A percentile compares a stretch with the other conserved stretches of the same genome.
Conservation (phyloP, 2,329 filamentous ascomycete species). For the Alternaria brassicae region DNA sequence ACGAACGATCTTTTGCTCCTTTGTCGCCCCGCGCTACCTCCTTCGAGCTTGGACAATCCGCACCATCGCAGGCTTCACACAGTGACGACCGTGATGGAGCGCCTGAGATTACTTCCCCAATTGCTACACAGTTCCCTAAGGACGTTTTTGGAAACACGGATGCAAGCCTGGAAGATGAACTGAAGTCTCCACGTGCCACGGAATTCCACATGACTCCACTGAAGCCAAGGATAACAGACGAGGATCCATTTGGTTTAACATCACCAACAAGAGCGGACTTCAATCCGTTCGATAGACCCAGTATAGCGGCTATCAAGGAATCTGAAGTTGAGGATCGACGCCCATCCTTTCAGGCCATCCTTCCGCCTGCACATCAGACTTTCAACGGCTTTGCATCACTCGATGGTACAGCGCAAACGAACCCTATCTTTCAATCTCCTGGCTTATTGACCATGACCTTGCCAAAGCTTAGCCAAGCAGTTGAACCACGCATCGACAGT, state of each 20-base stretch:
- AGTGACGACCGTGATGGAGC: slow-evolving; percentile 5
- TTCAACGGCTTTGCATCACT: slow-evolving; percentile 47
- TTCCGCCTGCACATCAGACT: slow-evolving; percentile 43
- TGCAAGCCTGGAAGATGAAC: slow-evolving; percentile 47
- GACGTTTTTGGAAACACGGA: slow-evolving; percentile 35
- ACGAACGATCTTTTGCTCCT: slow-evolving; percentile 26
- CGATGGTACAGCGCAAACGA: slow-evolving; percentile 43
- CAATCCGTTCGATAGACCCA: slow-evolving; percentile 36
- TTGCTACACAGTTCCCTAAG: slow-evolving; percentile 47
- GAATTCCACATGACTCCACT: slow-evolving; percentile 51
- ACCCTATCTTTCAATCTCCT: slow-evolving; percentile 27
- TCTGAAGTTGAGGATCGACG: slow-evolving; percentile 35
- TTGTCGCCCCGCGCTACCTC: slow-evolving; percentile 29
- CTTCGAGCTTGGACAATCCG: slow-evolving; percentile 20
- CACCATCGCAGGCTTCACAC: neutral
- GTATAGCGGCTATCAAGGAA: slow-evolving; percentile 24
- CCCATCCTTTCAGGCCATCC: slow-evolving; percentile 48
- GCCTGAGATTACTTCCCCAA: slow-evolving; percentile 48
- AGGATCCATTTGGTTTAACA: slow-evolving; percentile 48
- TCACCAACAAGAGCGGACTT: slow-evolving; percentile 55
- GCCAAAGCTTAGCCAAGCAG: slow-evolving; percentile 15
- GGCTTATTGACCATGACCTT: slow-evolving; percentile 17
- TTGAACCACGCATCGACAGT: slow-evolving; percentile 33
- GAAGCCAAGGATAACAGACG: slow-evolving; percentile 41
- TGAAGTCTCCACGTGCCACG: slow-evolving; percentile 44